Conservation (phyloP, 208 protist genomes). For the Trypanosoma avium region DNA sequence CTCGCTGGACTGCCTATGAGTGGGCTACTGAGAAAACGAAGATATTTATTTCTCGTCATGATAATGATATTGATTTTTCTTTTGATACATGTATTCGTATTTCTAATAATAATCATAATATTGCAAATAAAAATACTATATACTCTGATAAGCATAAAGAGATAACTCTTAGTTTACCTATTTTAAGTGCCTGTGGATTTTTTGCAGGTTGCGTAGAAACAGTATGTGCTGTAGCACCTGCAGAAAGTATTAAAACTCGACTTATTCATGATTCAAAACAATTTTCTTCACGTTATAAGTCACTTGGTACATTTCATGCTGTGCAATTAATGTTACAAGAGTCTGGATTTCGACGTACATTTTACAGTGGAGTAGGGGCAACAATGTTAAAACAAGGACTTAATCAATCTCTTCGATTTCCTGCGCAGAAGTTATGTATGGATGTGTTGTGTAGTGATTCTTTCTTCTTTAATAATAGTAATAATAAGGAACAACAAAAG, state of each 20-base stretch:
- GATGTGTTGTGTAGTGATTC: constrained; percentile 6
- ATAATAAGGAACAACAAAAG: background rate
- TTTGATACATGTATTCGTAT: background rate
- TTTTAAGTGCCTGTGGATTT: constrained; percentile 21
- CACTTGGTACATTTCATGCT: background rate
- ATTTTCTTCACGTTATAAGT: background rate
- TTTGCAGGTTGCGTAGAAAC: constrained; percentile 27
- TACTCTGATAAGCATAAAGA: background rate
- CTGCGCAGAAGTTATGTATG: constrained; percentile 20
- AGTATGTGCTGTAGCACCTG: constrained; percentile 19
- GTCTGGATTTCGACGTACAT: constrained; percentile 9
- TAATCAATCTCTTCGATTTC: constrained; percentile 31
- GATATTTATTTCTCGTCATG: background rate
- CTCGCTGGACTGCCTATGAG: constrained; percentile 30
- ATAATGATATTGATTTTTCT: background rate
- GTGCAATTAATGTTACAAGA: constrained; percentile 16
- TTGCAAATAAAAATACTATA: background rate
- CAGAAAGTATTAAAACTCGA: constrained; percentile 29
- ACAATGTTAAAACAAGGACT: constrained; percentile 32
- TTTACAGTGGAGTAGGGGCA: constrained; percentile 29
- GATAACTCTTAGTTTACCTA: constrained; percentile 1
- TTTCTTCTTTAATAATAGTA: background rate
- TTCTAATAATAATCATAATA: background rate
- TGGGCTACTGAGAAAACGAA: constrained; percentile 5
- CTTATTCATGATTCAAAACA: constrained; percentile 21